Percentiles rank a stretch among this genome's conserved stretches.
These are phyloP conservation scores for Lactifluus piperatus DNA, from an alignment of 768 basidiomycete genomes.

Conservation along the genomic window DNA sequence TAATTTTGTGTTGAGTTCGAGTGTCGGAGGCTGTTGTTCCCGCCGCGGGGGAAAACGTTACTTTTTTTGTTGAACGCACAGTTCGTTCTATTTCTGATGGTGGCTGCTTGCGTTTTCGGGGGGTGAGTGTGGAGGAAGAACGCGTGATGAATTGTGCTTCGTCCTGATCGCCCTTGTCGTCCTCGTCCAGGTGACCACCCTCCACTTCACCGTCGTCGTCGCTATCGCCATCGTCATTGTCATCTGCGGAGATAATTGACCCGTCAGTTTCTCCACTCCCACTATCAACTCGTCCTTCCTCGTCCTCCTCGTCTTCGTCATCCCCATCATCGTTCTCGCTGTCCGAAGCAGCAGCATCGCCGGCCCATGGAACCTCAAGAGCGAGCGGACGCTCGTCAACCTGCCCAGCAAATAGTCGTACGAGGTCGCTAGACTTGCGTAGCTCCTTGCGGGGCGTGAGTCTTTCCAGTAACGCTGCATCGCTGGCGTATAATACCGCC, in stretches of 20 bases:
- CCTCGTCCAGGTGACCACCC: background rate
- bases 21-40: background rate
- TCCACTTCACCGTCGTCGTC: constrained; percentile 6
- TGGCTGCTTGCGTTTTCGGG: constrained; percentile 29
- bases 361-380: constrained; percentile 32
- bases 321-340: constrained; percentile 19
- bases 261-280: constrained; percentile 8
- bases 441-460: constrained; percentile 57
- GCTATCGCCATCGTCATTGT: background rate
- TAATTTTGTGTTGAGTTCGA: background rate
- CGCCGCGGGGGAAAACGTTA: constrained; percentile 22
- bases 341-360: constrained; percentile 34
- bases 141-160: constrained; percentile 25
- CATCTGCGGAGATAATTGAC: background rate
- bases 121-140: constrained; percentile 2
- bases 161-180: constrained; percentile 15
- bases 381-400: constrained; percentile 37
- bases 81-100: background rate
- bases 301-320: constrained; percentile 25
- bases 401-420: constrained; percentile 39
- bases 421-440: constrained; percentile 39
- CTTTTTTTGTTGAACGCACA: constrained; percentile 28
- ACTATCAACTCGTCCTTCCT: no score
- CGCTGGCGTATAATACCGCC: constrained; percentile 34
- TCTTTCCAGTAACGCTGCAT: constrained; percentile 41